Percentiles rank a stretch among this genome's conserved stretches.
Conservation (phyloP, 768 basidiomycete genomes). For the Termitomyces sp. region DNA sequence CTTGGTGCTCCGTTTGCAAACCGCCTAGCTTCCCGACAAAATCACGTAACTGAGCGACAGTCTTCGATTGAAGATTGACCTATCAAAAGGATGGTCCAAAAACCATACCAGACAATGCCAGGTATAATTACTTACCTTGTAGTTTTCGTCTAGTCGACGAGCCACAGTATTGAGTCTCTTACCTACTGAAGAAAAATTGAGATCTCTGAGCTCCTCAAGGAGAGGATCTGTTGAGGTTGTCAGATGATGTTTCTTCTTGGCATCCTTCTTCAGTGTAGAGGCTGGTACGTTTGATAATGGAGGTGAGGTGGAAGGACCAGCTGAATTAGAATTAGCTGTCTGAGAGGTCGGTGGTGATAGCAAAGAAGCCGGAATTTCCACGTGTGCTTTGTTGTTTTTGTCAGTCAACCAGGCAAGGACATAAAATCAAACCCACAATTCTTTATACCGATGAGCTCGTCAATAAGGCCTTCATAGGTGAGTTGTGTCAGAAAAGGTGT, state of each 20-base stretch:
- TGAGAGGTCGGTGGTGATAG: slow-evolving; percentile 51
- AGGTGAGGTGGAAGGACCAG: slow-evolving; percentile 32
- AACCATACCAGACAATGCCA: not conserved
- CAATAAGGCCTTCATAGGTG: slow-evolving; percentile 94
- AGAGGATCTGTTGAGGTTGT: slow-evolving; percentile 76
- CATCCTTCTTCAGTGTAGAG: slow-evolving; percentile 61
- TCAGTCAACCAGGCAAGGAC: slow-evolving; percentile 1
- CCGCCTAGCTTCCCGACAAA: slow-evolving; percentile 96
- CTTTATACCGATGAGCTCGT: slow-evolving; percentile 86
- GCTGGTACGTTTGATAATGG: slow-evolving; percentile 34
- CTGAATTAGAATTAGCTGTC: slow-evolving; percentile 30
- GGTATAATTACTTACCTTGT: slow-evolving; percentile 53
- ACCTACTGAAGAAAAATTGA: slow-evolving; percentile 90
- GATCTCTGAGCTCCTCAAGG: slow-evolving; percentile 77
- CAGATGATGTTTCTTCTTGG: slow-evolving; percentile 86
- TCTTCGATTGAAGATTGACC: slow-evolving; percentile 85
- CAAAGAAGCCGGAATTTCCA: slow-evolving; percentile 73
- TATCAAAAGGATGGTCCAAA: slow-evolving; percentile 20
- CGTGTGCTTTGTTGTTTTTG: slow-evolving; percentile 48
- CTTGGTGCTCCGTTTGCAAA: slow-evolving; percentile 87
- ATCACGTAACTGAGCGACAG: slow-evolving; percentile 84
- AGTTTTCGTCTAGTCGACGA: slow-evolving; percentile 83
- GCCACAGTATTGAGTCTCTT: slow-evolving; percentile 77
- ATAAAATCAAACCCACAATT: slow-evolving; percentile 56
- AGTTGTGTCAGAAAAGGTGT: slow-evolving; percentile 93